Evolutionary conservation across 1,284 basidiomycete species (phyloP).

Genomic region (Cryptococcus sp.): DNA sequence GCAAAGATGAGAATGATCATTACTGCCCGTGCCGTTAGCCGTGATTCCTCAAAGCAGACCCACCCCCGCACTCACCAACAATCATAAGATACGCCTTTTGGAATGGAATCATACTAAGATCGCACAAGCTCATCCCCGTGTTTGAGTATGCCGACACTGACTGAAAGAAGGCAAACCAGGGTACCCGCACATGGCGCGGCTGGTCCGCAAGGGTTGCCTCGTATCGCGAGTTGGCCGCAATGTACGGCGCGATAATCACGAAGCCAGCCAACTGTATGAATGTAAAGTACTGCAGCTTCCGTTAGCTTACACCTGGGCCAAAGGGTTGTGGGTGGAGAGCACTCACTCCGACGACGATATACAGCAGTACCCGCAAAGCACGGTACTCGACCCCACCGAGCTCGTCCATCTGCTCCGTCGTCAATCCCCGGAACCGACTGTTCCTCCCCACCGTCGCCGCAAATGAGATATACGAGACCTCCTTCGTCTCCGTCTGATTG

Average conservation of each 20-base stretch:
- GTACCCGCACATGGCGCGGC: slow-evolving; percentile 56
- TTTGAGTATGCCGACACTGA: slow-evolving; percentile 85
- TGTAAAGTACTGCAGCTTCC: slow-evolving; percentile 62
- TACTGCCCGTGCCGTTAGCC: slow-evolving; percentile 20
- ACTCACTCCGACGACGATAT: slow-evolving; percentile 65
- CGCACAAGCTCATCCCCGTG: slow-evolving; percentile 82
- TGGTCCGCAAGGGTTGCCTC: slow-evolving; percentile 57
- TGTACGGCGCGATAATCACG: slow-evolving; percentile 74
- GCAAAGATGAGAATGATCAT: slow-evolving; percentile 69
- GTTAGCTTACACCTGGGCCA: background rate
- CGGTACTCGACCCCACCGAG: slow-evolving; percentile 92
- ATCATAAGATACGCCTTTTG: slow-evolving; percentile 80
- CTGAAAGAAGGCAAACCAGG: slow-evolving; percentile 85
- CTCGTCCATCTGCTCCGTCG: slow-evolving; percentile 81
- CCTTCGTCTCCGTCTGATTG: slow-evolving; percentile 33
- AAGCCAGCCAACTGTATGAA: slow-evolving; percentile 64
- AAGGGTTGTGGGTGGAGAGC: background rate
- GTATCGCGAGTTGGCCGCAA: slow-evolving; percentile 58
- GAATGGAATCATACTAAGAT: slow-evolving; percentile 84
- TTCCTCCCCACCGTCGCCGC: slow-evolving; percentile 80
- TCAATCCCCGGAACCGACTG: slow-evolving; percentile 76
- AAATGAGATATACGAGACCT: slow-evolving; percentile 81
- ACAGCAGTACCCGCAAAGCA: slow-evolving; percentile 73
- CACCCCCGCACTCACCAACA: slow-evolving; percentile 46
- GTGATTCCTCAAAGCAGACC: background rate